A percentile compares a stretch with the other conserved stretches of the same genome.
These are phyloP conservation scores for Termitomyces sp. DNA, from an alignment of 1,284 basidiomycete species.

Conservation along the genomic window DNA sequence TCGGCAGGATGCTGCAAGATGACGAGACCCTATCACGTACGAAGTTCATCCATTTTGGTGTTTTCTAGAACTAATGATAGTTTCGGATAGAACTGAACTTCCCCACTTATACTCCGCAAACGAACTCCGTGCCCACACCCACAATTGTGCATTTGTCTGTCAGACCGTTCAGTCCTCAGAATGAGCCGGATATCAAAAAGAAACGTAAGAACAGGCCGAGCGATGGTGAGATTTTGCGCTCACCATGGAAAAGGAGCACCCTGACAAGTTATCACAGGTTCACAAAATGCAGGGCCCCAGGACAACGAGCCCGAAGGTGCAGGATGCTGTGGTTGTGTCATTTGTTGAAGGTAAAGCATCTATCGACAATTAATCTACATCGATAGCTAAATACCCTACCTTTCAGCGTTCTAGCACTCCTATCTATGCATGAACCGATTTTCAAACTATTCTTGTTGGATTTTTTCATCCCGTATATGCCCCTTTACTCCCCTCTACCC, in stretches of 20 bases:
- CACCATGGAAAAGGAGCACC: background rate
- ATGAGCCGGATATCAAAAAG: conserved; percentile 56
- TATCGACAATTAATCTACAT: background rate
- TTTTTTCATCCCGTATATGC: background rate
- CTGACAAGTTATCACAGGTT: background rate
- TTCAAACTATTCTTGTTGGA: background rate
- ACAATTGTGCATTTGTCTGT: conserved; percentile 83
- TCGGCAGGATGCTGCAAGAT: conserved; percentile 82
- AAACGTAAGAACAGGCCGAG: conserved; percentile 30
- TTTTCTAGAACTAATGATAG: conserved; percentile 6
- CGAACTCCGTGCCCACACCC: conserved; percentile 29
- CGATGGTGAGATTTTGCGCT: conserved; percentile 20
- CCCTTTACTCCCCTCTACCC: background rate
- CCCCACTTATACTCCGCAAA: conserved; percentile 37
- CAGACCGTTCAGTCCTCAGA: conserved; percentile 53
- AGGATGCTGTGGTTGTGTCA: conserved; percentile 35
- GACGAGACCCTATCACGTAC: conserved; percentile 72
- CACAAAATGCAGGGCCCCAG: conserved; percentile 11
- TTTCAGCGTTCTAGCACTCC: background rate
- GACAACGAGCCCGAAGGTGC: conserved; percentile 19
- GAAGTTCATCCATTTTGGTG: conserved; percentile 24
- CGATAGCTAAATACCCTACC: background rate
- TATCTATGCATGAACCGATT: background rate
- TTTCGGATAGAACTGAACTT: conserved; percentile 43
- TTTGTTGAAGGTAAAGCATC: conserved; percentile 25